These are phyloP conservation scores for Arabidopsis lyrata DNA, from an alignment of 441 rosid genomes.

Conservation along the genomic window DNA sequence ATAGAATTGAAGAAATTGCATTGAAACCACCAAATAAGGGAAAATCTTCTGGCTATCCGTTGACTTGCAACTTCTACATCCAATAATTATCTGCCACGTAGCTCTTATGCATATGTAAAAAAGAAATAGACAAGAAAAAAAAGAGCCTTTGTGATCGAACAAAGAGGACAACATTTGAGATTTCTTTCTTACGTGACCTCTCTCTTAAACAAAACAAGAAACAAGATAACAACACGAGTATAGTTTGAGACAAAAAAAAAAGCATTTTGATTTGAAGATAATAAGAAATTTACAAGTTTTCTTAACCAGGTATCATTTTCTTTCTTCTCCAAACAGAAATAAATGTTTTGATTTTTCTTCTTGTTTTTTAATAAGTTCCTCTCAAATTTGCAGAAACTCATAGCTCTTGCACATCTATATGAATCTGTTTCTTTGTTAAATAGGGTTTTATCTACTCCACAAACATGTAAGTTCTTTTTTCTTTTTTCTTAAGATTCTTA, in stretches of 20 bases:
- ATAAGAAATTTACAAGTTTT: not conserved
- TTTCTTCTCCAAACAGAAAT: not conserved
- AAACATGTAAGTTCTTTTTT: constrained; percentile 39
- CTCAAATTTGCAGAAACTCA: constrained; percentile 21
- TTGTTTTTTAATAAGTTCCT: constrained; percentile 17
- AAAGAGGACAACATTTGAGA: constrained; percentile 33
- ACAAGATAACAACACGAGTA: constrained; percentile 13
- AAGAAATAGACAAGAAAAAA: constrained; percentile 35
- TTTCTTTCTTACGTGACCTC: constrained; percentile 33
- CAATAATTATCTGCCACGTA: constrained; percentile 26
- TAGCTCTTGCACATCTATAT: constrained; percentile 24
- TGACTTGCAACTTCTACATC: constrained; percentile 40
- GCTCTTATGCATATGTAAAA: constrained; percentile 25
- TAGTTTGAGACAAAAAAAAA: not conserved
- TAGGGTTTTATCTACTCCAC: constrained; percentile 26
- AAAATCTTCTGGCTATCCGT: constrained; percentile 43
- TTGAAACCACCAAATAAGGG: constrained; percentile 17
- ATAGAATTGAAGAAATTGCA: constrained; percentile 11
- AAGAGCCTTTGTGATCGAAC: constrained; percentile 34
- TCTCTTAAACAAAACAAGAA: constrained; percentile 24
- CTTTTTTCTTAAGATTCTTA: not conserved
- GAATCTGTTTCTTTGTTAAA: constrained; percentile 14
- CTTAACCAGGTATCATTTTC: constrained; percentile 7
- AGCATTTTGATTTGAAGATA: not conserved
- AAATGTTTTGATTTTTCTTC: constrained; percentile 1